Evolutionary conservation across 306 rosid genomes (phyloP).

Genomic region (Trifolium pratense): DNA sequence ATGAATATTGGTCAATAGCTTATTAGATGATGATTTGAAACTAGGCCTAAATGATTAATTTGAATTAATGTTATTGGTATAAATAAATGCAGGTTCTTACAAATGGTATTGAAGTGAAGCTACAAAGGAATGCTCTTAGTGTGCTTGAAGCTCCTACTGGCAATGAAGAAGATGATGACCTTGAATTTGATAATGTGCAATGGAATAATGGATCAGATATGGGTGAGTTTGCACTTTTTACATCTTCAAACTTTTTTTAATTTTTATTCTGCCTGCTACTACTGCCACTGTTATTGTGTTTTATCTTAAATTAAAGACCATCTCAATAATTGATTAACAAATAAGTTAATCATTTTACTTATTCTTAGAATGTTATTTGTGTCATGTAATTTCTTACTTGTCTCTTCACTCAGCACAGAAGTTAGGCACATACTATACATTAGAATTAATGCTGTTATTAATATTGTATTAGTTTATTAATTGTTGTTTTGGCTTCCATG

Average conservation of each 20-base stretch:
- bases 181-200: slow-evolving; percentile 74
- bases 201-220: slow-evolving; percentile 93
- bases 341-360: slow-evolving; percentile 34
- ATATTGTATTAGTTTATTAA: slow-evolving; percentile 35
- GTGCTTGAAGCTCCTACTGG: slow-evolving; percentile 98
- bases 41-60: slow-evolving; percentile 31
- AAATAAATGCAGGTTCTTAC: slow-evolving; percentile 77
- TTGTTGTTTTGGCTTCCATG: slow-evolving; percentile 50
- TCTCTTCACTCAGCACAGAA: slow-evolving; percentile 21
- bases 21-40: slow-evolving; percentile 1
- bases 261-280: slow-evolving; percentile 20
- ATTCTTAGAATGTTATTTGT: slow-evolving; percentile 32
- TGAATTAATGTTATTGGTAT: neutral
- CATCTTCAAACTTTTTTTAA: slow-evolving; percentile 2
- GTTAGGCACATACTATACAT: slow-evolving; percentile 2
- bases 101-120: slow-evolving; percentile 95
- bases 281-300: slow-evolving; percentile 22
- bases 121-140: slow-evolving; percentile 97
- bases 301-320: slow-evolving; percentile 20
- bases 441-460: slow-evolving; percentile 6
- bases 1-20: neutral
- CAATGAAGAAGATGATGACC: slow-evolving; percentile 93
- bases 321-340: slow-evolving; percentile 39
- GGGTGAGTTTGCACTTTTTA: slow-evolving; percentile 61
- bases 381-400: slow-evolving; percentile 35